Conservation (phyloP, 345 rosid species). For the Viola odorata region DNA sequence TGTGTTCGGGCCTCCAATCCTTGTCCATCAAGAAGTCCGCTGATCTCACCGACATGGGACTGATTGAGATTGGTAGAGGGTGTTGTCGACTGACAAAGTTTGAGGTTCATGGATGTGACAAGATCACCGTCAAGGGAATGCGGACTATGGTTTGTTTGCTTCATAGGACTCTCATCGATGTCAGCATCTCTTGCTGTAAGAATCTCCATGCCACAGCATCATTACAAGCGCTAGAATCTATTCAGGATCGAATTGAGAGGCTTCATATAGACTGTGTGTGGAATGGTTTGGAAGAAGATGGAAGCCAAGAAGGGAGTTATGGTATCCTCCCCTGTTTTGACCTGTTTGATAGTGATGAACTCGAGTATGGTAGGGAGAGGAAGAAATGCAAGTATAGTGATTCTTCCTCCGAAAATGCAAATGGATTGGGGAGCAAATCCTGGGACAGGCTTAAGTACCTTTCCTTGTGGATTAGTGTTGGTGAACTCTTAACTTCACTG, state of each 20-base stretch:
- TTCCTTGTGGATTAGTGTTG: slow-evolving; percentile 72
- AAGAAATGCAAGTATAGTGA: slow-evolving; percentile 48
- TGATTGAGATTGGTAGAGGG: slow-evolving; percentile 75
- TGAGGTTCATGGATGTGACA: slow-evolving; percentile 80
- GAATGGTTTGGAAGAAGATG: slow-evolving; percentile 38
- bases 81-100: slow-evolving; percentile 54
- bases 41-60: slow-evolving; percentile 75
- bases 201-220: slow-evolving; percentile 51
- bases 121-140: slow-evolving; percentile 60
- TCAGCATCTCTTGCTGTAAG: slow-evolving; percentile 64
- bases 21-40: slow-evolving; percentile 55
- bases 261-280: slow-evolving; percentile 86
- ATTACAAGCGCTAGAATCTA: slow-evolving; percentile 55
- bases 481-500: slow-evolving; percentile 60
- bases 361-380: slow-evolving; percentile 18
- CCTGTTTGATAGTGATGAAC: slow-evolving; percentile 15
- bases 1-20: slow-evolving; percentile 51
- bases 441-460: slow-evolving; percentile 69
- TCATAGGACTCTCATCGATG: slow-evolving; percentile 45
- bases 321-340: slow-evolving; percentile 11
- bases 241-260: slow-evolving; percentile 47
- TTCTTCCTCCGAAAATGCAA: neutral
- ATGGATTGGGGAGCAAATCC: slow-evolving; percentile 18
- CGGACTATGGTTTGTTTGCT: slow-evolving; percentile 54
- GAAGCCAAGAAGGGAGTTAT: slow-evolving; percentile 2